phyloP scores from a whole-genome alignment of 2,329 filamentous ascomycete genomes.

The Periconia sp. region DNA sequence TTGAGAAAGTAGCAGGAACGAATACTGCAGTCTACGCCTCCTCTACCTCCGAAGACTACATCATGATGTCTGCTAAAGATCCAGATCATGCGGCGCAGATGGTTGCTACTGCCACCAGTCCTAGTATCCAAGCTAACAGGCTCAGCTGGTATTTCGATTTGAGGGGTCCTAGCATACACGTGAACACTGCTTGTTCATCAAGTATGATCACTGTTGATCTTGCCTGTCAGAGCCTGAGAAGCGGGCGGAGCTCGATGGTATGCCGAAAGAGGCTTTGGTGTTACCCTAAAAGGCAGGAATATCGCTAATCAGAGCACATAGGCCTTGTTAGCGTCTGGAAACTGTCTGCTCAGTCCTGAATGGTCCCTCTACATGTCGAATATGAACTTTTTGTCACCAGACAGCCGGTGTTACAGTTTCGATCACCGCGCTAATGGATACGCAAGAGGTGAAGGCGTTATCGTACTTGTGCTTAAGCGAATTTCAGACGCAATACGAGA shows the following conservation, averaged over 20 bases:
- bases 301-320: neutral
- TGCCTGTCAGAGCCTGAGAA: slow-evolving; percentile 17
- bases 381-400: slow-evolving; percentile 31
- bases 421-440: slow-evolving; percentile 65
- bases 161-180: slow-evolving; percentile 21
- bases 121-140: slow-evolving; percentile 13
- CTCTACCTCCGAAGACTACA: slow-evolving; percentile 5
- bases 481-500: slow-evolving; percentile 17
- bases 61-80: slow-evolving; percentile 5
- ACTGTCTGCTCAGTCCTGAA: slow-evolving; percentile 15
- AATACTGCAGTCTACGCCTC: slow-evolving; percentile 1
- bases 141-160: slow-evolving; percentile 30
- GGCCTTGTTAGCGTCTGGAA: neutral
- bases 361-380: slow-evolving; percentile 8
- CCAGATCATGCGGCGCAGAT: slow-evolving; percentile 12
- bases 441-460: slow-evolving; percentile 62
- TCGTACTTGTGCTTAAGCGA: slow-evolving; percentile 28
- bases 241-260: slow-evolving; percentile 15
- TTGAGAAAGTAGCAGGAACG: slow-evolving; percentile 5
- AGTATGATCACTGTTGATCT: slow-evolving; percentile 24
- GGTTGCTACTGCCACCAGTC: slow-evolving; percentile 4
- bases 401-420: slow-evolving; percentile 32
- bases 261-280: too few relatives aligned
- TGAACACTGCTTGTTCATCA: slow-evolving; percentile 33
- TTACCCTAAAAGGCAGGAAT: neutral